A percentile compares a stretch with the other conserved stretches of the same genome.
These are phyloP conservation scores for Globisporangium sylvaticum DNA, from an alignment of 352 stramenopile species.

Conservation along the genomic window DNA sequence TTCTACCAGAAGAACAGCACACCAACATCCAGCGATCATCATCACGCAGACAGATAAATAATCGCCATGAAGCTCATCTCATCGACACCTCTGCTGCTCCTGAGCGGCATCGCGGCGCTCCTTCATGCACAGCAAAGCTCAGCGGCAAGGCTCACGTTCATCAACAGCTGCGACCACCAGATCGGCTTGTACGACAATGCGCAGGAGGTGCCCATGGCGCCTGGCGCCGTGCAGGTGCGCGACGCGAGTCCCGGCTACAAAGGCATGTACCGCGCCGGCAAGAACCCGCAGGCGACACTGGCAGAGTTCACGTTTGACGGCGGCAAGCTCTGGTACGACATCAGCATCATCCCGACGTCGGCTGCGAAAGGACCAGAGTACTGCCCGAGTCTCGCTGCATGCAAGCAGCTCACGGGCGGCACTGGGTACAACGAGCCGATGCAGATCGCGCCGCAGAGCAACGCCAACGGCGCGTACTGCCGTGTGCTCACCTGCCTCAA, in stretches of 20 bases:
- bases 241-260: constrained; percentile 4
- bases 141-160: constrained; percentile 15
- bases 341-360: constrained; percentile 47
- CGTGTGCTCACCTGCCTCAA: constrained; percentile 27
- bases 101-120: background rate
- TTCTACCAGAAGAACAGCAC: background rate
- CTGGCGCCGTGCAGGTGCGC: constrained; percentile 2
- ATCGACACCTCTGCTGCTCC: background rate
- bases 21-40: background rate
- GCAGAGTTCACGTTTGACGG: constrained; percentile 37
- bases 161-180: constrained; percentile 17
- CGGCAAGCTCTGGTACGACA: constrained; percentile 43
- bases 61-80: constrained; percentile 1
- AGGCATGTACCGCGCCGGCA: constrained; percentile 22
- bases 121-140: background rate
- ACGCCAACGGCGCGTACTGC: constrained; percentile 31
- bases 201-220: background rate
- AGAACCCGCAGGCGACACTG: constrained; percentile 22
- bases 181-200: constrained; percentile 23
- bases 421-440: constrained; percentile 49
- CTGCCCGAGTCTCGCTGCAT: constrained; percentile 32
- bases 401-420: constrained; percentile 34
- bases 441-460: constrained; percentile 33
- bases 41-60: background rate
- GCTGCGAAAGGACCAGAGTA: constrained; percentile 24